Evolutionary conservation across 2,329 filamentous ascomycete species (phyloP).

Genomic region (Trichoderma afroharzianum): DNA sequence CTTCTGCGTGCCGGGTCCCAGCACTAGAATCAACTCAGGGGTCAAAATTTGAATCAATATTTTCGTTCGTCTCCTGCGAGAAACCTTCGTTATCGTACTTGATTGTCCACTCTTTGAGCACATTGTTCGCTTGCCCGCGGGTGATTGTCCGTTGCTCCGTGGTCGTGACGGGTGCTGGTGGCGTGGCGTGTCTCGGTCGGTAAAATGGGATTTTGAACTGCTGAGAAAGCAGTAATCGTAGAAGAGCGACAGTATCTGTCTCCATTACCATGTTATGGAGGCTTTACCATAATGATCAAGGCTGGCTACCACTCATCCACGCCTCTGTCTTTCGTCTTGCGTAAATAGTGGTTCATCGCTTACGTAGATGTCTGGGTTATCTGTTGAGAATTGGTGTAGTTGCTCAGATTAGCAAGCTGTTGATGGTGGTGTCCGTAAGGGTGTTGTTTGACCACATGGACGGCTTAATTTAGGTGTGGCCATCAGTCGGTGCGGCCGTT

Average conservation of each 20-base stretch:
- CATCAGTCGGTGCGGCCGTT: not conserved
- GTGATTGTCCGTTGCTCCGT: too few relatives aligned
- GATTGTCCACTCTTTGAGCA: too few relatives aligned
- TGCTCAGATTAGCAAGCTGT: not conserved
- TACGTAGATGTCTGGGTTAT: not conserved
- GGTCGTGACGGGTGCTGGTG: too few relatives aligned
- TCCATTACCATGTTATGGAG: not conserved
- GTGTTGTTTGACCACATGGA: not conserved
- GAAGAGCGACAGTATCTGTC: not conserved
- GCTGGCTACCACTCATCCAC: not conserved
- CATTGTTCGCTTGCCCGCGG: too few relatives aligned
- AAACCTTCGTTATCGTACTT: too few relatives aligned
- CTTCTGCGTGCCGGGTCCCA: too few relatives aligned
- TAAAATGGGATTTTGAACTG: too few relatives aligned
- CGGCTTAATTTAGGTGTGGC: not conserved
- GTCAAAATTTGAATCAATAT: too few relatives aligned
- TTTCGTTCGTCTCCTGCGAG: too few relatives aligned
- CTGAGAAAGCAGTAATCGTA: too few relatives aligned
- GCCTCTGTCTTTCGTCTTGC: not conserved
- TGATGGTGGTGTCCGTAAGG: not conserved
- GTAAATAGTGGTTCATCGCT: not conserved
- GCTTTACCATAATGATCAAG: not conserved
- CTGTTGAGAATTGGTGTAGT: not conserved
- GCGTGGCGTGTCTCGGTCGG: too few relatives aligned
- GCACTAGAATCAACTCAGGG: too few relatives aligned